Conservation (phyloP, 1,284 basidiomycete genomes). For the Marasmius fiardii region DNA sequence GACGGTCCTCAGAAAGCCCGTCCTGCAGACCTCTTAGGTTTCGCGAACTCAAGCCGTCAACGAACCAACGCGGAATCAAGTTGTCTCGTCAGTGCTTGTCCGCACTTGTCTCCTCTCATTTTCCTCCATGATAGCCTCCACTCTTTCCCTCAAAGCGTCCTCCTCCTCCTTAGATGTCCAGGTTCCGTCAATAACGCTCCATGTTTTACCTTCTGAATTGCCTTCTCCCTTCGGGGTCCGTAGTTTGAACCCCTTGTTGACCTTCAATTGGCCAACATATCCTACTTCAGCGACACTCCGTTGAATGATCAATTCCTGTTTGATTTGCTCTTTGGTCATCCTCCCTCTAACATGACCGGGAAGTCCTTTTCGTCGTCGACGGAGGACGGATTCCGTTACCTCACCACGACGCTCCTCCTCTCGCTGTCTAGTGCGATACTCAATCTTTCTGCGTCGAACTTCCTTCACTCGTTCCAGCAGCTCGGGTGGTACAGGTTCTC, state of each 20-base stretch:
- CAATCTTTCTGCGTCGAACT: slow-evolving; percentile 55
- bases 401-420: slow-evolving; percentile 61
- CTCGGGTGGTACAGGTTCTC: slow-evolving; percentile 40
- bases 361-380: slow-evolving; percentile 47
- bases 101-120: background rate
- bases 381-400: slow-evolving; percentile 42
- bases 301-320: slow-evolving; percentile 43
- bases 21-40: too few relatives aligned
- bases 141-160: slow-evolving; percentile 6
- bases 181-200: slow-evolving; percentile 42
- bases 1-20: too few relatives aligned
- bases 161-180: slow-evolving; percentile 26
- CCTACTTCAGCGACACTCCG: slow-evolving; percentile 59
- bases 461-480: slow-evolving; percentile 46
- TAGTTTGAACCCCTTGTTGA: slow-evolving; percentile 34
- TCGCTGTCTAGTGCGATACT: slow-evolving; percentile 58
- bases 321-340: slow-evolving; percentile 47
- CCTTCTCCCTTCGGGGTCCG: slow-evolving; percentile 30
- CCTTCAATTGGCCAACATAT: slow-evolving; percentile 48
- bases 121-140: background rate
- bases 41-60: too few relatives aligned
- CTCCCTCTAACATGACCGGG: slow-evolving; percentile 55
- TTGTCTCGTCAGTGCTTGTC: background rate
- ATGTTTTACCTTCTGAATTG: slow-evolving; percentile 42
- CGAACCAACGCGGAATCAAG: background rate